A percentile compares a stretch with the other conserved stretches of the same genome.
These are phyloP conservation scores for Insectozyma bohioensis DNA, from an alignment of 1,139 yeast genomes.

Conservation along the genomic window DNA sequence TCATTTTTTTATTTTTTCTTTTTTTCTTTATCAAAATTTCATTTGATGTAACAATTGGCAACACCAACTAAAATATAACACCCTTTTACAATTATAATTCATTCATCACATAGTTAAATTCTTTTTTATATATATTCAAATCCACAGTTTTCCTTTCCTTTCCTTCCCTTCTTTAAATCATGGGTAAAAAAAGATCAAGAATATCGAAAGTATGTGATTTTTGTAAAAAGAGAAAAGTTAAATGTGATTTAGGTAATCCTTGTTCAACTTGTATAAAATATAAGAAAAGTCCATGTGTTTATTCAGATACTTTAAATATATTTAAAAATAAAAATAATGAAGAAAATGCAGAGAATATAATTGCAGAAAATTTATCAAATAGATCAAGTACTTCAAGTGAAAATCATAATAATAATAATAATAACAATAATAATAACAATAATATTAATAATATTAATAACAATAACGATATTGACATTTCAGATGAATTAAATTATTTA, in stretches of 20 bases:
- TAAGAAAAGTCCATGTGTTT: constrained; percentile 27
- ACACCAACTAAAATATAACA: too few relatives aligned
- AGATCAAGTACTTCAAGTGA: constrained; percentile 1
- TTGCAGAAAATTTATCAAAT: constrained; percentile 4
- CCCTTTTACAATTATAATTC: too few relatives aligned
- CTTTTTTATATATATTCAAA: background rate
- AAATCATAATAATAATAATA: too few relatives aligned
- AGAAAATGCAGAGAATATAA: constrained; percentile 1
- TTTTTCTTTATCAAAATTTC: too few relatives aligned
- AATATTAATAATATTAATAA: background rate
- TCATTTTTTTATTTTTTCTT: too few relatives aligned
- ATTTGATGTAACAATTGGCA: too few relatives aligned
- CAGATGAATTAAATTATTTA: constrained; percentile 18
- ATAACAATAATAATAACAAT: background rate
- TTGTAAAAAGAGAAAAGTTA: constrained; percentile 43
- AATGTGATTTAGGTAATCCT: constrained; percentile 43
- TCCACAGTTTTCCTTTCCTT: background rate
- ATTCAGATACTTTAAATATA: constrained; percentile 11
- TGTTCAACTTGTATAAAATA: constrained; percentile 43
- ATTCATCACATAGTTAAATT: background rate
- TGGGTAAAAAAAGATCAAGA: constrained; percentile 30
- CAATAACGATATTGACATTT: constrained; percentile 10
- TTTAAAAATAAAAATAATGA: background rate
- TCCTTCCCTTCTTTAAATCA: constrained; percentile 2
- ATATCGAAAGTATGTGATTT: constrained; percentile 40